phyloP scores from a whole-genome alignment of 208 protist species.

The Zelonia costaricensis region DNA sequence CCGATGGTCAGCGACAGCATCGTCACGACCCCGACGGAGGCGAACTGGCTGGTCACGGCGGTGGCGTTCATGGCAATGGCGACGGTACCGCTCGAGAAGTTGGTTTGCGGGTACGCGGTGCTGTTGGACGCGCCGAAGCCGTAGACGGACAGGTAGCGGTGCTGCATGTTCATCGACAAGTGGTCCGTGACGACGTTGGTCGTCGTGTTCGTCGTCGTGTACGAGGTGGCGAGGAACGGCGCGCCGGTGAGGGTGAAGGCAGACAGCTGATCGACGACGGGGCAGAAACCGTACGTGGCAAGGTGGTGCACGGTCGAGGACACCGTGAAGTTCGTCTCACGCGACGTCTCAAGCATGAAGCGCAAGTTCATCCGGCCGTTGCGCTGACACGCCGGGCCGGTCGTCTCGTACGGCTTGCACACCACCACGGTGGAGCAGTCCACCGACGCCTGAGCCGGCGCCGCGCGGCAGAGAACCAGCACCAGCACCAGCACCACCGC shows the following conservation, averaged over 20 bases:
- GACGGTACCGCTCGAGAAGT: conserved; percentile 44
- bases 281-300: conserved; percentile 76
- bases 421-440: not conserved
- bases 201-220: conserved; percentile 21
- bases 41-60: conserved; percentile 23
- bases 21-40: conserved; percentile 57
- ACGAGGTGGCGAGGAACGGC: conserved; percentile 34
- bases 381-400: conserved; percentile 42
- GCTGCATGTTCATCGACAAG: conserved; percentile 19
- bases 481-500: not conserved
- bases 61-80: conserved; percentile 60
- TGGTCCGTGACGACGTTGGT: conserved; percentile 1
- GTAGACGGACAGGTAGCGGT: conserved; percentile 71
- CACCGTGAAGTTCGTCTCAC: conserved; percentile 36
- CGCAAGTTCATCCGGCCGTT: conserved; percentile 63
- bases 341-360: conserved; percentile 63
- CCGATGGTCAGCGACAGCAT: conserved; percentile 74
- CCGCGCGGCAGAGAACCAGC: not conserved
- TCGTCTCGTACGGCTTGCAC: conserved; percentile 37
- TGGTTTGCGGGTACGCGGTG: conserved; percentile 32
- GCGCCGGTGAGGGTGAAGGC: conserved; percentile 50
- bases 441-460: not conserved
- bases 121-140: conserved; percentile 78
- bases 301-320: conserved; percentile 4
- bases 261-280: conserved; percentile 66